Percentiles rank a stretch among this genome's conserved stretches.
These are phyloP conservation scores for Iberis pinnata DNA, from an alignment of 345 rosid genomes.

Conservation along the genomic window DNA sequence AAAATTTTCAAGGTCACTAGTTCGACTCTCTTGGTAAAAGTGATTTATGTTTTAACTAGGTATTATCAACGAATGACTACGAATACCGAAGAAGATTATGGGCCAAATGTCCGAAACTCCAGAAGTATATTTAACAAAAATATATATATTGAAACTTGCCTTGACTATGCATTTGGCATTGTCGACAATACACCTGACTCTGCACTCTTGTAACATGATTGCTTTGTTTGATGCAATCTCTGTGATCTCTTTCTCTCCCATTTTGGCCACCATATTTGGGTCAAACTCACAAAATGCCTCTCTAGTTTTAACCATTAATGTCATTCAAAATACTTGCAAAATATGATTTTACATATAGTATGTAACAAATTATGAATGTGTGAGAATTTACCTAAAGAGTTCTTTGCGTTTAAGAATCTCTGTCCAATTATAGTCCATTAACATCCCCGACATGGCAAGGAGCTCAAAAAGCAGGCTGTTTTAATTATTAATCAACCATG, in stretches of 20 bases:
- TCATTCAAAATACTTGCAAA: neutral
- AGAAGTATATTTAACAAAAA: neutral
- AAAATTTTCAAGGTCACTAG: too few species aligned
- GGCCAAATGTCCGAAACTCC: too few species aligned
- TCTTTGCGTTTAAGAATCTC: constrained; percentile 77
- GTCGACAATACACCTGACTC: constrained; percentile 80
- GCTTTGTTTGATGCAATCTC: constrained; percentile 72
- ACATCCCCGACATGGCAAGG: constrained; percentile 81
- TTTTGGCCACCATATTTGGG: constrained; percentile 61
- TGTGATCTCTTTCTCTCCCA: constrained; percentile 70
- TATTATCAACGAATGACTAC: too few species aligned
- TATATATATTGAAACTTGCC: constrained; percentile 39
- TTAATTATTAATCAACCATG: neutral
- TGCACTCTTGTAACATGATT: constrained; percentile 63
- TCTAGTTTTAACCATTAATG: constrained; percentile 34
- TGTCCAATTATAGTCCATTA: constrained; percentile 98
- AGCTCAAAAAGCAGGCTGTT: constrained; percentile 83
- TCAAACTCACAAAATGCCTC: constrained; percentile 76
- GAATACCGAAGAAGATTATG: too few species aligned
- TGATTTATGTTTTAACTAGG: too few species aligned
- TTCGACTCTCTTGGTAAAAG: too few species aligned
- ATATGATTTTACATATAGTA: neutral
- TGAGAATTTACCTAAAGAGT: constrained; percentile 44
- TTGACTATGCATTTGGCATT: constrained; percentile 82
- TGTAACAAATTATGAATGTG: neutral